A percentile compares a stretch with the other conserved stretches of the same genome.
phyloP scores from a whole-genome alignment of 768 basidiomycete species.

The Amanita exitialis region DNA sequence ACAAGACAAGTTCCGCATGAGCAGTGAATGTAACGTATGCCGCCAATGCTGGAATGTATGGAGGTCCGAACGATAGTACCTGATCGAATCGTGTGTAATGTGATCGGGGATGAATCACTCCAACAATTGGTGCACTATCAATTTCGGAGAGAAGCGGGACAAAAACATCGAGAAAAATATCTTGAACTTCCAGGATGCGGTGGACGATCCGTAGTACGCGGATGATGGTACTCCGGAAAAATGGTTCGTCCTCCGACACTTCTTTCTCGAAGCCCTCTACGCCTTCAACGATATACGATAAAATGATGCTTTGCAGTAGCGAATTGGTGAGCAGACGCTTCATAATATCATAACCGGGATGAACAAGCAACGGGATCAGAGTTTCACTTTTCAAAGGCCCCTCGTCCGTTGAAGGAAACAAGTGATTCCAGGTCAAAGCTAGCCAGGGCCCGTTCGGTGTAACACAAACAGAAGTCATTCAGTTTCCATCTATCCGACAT shows the following conservation, averaged over 20 bases:
- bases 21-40: constrained; percentile 66
- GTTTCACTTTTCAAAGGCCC: constrained; percentile 37
- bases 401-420: constrained; percentile 47
- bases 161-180: constrained; percentile 82
- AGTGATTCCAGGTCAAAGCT: constrained; percentile 75
- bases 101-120: constrained; percentile 50
- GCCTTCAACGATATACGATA: constrained; percentile 77
- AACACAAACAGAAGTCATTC: constrained; percentile 76
- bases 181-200: constrained; percentile 77
- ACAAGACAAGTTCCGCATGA: constrained; percentile 63
- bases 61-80: constrained; percentile 56
- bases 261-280: constrained; percentile 67
- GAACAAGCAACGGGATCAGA: constrained; percentile 47
- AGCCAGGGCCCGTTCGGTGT: constrained; percentile 75
- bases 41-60: constrained; percentile 73
- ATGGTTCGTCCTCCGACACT: constrained; percentile 57
- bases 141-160: constrained; percentile 67
- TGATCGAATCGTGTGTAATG: constrained; percentile 70
- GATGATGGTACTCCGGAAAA: constrained; percentile 65
- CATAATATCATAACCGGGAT: constrained; percentile 86
- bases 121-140: constrained; percentile 42
- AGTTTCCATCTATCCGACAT: constrained; percentile 79
- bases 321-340: constrained; percentile 67
- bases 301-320: constrained; percentile 59
- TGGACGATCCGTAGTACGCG: constrained; percentile 76